Conservation (phyloP, 2,329 filamentous ascomycete genomes). For the Clonostachys rhizophaga region DNA sequence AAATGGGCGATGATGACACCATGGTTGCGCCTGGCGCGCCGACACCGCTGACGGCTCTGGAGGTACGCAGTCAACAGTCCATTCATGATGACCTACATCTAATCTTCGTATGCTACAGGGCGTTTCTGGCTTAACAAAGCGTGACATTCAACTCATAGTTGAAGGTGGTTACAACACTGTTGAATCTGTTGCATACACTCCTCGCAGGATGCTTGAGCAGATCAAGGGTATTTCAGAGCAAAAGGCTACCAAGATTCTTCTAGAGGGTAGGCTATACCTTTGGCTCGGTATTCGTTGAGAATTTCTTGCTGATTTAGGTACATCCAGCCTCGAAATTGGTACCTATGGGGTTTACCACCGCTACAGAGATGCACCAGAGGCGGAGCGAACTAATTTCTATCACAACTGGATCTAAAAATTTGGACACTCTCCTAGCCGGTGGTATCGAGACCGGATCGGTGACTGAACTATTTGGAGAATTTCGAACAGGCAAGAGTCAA, state of each 20-base stretch:
- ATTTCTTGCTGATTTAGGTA: background rate
- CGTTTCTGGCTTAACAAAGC: conserved; percentile 81
- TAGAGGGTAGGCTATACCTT: conserved; percentile 60
- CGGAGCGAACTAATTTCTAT: conserved; percentile 97
- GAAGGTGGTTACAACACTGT: conserved; percentile 95
- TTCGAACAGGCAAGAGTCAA: conserved; percentile 96
- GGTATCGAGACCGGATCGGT: conserved; percentile 97
- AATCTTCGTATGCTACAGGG: conserved; percentile 51
- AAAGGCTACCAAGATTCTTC: conserved; percentile 87
- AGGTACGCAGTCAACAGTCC: conserved; percentile 51
- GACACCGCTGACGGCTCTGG: conserved; percentile 78
- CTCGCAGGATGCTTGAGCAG: conserved; percentile 79
- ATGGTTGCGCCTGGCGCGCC: conserved; percentile 87
- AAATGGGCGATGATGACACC: conserved; percentile 63
- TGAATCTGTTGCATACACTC: conserved; percentile 89
- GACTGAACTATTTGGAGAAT: conserved; percentile 97
- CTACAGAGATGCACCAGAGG: conserved; percentile 97
- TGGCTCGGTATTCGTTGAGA: background rate
- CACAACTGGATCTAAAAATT: conserved; percentile 94
- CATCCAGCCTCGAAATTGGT: conserved; percentile 82
- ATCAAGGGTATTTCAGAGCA: conserved; percentile 98
- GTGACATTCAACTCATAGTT: conserved; percentile 88
- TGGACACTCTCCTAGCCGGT: conserved; percentile 90
- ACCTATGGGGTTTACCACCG: conserved; percentile 98
- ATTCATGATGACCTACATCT: background rate